These are phyloP conservation scores for Capronia americana DNA, from an alignment of 2,329 filamentous ascomycete species.

Conservation along the genomic window DNA sequence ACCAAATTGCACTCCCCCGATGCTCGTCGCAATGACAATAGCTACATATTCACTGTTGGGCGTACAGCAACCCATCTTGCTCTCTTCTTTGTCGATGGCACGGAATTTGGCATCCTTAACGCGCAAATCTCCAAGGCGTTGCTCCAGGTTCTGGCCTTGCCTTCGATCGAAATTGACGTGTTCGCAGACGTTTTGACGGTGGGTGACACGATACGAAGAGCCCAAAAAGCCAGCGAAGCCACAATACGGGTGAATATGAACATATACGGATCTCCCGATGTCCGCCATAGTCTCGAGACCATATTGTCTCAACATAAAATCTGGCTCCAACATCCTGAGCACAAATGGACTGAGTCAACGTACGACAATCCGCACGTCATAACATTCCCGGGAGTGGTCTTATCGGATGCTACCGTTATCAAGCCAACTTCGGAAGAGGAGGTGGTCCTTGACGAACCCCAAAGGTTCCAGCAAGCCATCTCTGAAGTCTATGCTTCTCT, in stretches of 20 bases:
- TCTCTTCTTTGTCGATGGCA: neutral
- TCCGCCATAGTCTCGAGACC: neutral
- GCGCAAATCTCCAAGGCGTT: constrained; percentile 3
- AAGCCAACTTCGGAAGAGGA: neutral
- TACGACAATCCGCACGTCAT: constrained; percentile 35
- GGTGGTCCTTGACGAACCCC: neutral
- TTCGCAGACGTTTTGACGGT: constrained; percentile 10
- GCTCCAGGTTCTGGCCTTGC: neutral
- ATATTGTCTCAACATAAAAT: constrained; percentile 25
- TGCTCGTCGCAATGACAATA: neutral
- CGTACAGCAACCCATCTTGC: neutral
- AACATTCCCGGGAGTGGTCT: neutral
- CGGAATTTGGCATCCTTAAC: constrained; percentile 5
- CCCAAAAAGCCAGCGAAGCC: constrained; percentile 26
- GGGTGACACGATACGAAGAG: constrained; percentile 9
- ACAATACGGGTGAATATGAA: constrained; percentile 31
- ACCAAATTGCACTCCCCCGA: constrained; percentile 6
- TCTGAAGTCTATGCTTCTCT: constrained; percentile 26
- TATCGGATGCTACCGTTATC: neutral
- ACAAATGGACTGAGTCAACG: constrained; percentile 13
- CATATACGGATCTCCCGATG: constrained; percentile 24
- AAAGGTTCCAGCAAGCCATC: constrained; percentile 23
- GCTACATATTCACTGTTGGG: neutral
- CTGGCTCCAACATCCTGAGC: constrained; percentile 31
- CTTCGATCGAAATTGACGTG: constrained; percentile 9